Evolutionary conservation across 2,329 filamentous ascomycete species (phyloP).

Genomic region (Botryotinia narcissicola): DNA sequence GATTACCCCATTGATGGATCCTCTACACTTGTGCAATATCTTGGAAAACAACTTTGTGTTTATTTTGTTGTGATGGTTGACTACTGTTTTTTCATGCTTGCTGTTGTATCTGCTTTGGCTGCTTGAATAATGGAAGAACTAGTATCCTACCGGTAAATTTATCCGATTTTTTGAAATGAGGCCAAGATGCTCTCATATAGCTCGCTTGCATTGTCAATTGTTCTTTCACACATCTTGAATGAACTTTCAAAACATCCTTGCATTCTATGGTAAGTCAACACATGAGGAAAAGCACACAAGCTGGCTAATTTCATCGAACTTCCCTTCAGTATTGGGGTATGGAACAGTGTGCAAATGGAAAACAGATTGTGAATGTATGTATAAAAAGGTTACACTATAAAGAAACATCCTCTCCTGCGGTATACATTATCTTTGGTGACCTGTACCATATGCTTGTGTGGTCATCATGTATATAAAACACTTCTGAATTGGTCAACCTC

Average conservation of each 20-base stretch:
- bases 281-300: not conserved
- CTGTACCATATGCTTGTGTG: not conserved
- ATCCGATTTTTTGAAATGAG: not conserved
- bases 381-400: not conserved
- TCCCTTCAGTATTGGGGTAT: not conserved
- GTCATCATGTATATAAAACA: not conserved
- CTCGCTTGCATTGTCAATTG: not conserved
- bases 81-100: not conserved
- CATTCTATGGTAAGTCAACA: not conserved
- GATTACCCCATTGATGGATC: not conserved
- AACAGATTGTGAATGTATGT: not conserved
- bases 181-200: not conserved
- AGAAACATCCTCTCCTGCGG: not conserved
- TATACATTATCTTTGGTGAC: not conserved
- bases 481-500: not conserved
- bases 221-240: not conserved
- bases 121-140: not conserved
- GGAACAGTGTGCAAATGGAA: not conserved
- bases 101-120: not conserved
- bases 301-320: not conserved
- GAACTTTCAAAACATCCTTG: not conserved
- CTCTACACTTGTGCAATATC: not conserved
- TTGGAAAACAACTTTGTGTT: not conserved
- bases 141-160: not conserved
- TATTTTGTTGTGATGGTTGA: not conserved